Evolutionary conservation across 192 early-diverging fungal genomes (phyloP), one percentile per base, ranked within the genome.

Genomic region (Umbelopsis vinacea): DNA sequence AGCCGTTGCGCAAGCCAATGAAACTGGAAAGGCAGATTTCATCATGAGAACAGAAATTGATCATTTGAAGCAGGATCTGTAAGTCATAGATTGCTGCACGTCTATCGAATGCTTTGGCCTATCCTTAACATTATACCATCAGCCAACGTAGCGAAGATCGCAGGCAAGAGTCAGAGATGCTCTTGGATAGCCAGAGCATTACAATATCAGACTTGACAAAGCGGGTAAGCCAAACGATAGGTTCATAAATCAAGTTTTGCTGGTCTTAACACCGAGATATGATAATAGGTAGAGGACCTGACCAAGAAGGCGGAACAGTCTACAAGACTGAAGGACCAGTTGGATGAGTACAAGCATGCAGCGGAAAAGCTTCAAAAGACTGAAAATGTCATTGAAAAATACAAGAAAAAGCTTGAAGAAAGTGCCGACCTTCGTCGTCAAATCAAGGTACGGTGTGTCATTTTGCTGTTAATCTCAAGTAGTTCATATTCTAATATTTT

Each of bases 351-450:
- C 75, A 85, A 89, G 60, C 94, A 95, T 76, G 86, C 92, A 1
- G 93, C 92, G 21, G 97, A 97, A 60, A 92, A 91, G 67, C 84
- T 97, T 43, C 89, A 92, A 81, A 97, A 96, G 83, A 88, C 93
- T 12, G 97, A 99, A 76, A 93, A 92, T n/a, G 87, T 95, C 22
- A 86, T 96, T 70, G 97, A 97, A 75, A 97, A 97, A 79, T 99
- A 96, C 83, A 97, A 95, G 75, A 93, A 94, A 79, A 93, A 95
- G 70, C 85, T 95, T 4, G 97, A 98, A 68, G 96, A 98, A 68
- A 89, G 84, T 26, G 86, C 85, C 2, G 95, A 97, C 54, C 67
- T 96, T 55, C 86, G 92, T 40, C 87, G 91, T 66, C 90, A 94
- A 71, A 87, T 97, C 69, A 93, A 92, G 71, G 87, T 85, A 66